These are phyloP conservation scores for Penicillium antarcticum DNA, from an alignment of 495 filamentous ascomycete genomes.

Conservation along the genomic window DNA sequence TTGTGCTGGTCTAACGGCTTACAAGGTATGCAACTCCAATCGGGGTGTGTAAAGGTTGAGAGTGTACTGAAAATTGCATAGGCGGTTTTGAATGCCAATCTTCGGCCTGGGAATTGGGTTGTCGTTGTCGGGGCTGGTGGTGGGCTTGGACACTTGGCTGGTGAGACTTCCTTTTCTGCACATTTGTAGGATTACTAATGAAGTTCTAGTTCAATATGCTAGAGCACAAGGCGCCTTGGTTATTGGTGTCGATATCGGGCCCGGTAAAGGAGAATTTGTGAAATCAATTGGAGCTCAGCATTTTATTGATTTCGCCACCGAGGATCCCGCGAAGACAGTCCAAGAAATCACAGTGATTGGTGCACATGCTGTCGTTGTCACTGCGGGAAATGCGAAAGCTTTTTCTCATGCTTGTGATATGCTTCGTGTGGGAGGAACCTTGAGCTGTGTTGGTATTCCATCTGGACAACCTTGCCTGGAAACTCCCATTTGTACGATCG, in stretches of 20 bases:
- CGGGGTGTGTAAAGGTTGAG: neutral
- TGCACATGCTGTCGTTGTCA: constrained; percentile 42
- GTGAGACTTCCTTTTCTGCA: constrained; percentile 14
- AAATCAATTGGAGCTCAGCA: constrained; percentile 36
- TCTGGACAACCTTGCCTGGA: constrained; percentile 40
- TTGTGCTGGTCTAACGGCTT: constrained; percentile 42
- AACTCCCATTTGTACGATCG: constrained; percentile 44
- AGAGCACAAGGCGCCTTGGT: constrained; percentile 42
- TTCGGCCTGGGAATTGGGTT: constrained; percentile 41
- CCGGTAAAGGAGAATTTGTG: constrained; percentile 42
- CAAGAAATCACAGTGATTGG: constrained; percentile 42
- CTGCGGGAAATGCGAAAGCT: constrained; percentile 42
- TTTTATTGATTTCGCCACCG: constrained; percentile 43
- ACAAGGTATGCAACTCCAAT: constrained; percentile 19
- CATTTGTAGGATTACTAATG: neutral
- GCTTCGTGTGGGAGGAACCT: constrained; percentile 46
- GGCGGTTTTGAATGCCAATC: constrained; percentile 40
- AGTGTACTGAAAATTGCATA: constrained; percentile 2
- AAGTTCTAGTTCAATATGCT: constrained; percentile 44
- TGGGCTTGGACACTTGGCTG: constrained; percentile 46
- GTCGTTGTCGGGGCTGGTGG: constrained; percentile 50
- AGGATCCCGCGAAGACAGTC: constrained; percentile 35
- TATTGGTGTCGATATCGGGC: constrained; percentile 43
- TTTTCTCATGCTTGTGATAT: constrained; percentile 49
- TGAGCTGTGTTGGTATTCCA: constrained; percentile 50